Evolutionary conservation across 345 rosid genomes (phyloP).

Genomic region (Eucalyptus melliodora): DNA sequence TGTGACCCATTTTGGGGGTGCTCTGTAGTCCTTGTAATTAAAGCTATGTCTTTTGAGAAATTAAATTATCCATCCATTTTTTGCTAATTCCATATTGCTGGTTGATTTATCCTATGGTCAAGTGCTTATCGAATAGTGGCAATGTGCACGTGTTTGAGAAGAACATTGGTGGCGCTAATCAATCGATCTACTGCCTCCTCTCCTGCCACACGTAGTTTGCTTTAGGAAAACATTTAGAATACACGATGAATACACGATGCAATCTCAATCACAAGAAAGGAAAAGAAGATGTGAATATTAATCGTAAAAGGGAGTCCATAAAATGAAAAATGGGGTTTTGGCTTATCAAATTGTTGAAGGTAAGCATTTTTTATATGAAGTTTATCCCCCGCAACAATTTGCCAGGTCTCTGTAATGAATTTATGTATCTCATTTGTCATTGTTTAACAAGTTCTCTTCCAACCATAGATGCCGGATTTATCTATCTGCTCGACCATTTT

Average conservation of each 20-base stretch:
- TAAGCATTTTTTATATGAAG: background rate
- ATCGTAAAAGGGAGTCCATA: background rate
- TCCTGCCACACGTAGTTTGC: background rate
- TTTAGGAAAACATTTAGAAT: background rate
- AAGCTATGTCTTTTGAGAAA: background rate
- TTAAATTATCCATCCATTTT: background rate
- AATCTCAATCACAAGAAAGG: background rate
- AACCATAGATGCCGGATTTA: background rate
- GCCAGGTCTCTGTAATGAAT: background rate
- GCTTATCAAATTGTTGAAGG: background rate
- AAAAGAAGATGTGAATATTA: background rate
- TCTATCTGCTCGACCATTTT: background rate
- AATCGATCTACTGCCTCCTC: background rate
- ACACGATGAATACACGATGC: background rate
- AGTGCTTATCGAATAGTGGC: background rate
- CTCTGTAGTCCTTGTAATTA: background rate
- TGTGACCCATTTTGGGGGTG: background rate
- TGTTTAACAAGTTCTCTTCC: background rate
- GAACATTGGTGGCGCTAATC: background rate
- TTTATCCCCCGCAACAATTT: background rate
- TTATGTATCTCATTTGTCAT: background rate
- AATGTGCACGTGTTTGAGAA: background rate
- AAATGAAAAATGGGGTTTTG: background rate
- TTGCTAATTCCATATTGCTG: background rate
- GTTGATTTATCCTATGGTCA: background rate